phyloP scores from a whole-genome alignment of 129 eudicot species.

The Oenanthe sinensis region DNA sequence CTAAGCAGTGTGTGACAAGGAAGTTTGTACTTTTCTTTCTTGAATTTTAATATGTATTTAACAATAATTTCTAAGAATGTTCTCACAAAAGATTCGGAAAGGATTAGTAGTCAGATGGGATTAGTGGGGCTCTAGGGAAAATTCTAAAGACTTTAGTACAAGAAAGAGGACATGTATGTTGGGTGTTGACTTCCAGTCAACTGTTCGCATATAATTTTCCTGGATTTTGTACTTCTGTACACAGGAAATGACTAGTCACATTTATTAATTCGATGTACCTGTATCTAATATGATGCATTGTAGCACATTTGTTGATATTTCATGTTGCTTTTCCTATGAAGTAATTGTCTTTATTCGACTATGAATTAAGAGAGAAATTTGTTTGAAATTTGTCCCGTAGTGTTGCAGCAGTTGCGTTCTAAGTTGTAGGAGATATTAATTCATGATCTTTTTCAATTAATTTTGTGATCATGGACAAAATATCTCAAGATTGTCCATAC shows the following conservation, averaged over 20 bases:
- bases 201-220: not conserved
- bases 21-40: not conserved
- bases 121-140: not conserved
- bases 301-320: not conserved
- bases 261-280: not conserved
- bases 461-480: constrained; percentile 64
- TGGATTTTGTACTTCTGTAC: not conserved
- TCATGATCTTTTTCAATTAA: constrained; percentile 17
- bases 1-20: not conserved
- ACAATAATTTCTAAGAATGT: not conserved
- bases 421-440: constrained; percentile 13
- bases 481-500: constrained; percentile 74
- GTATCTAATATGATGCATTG: not conserved
- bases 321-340: not conserved
- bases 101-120: not conserved
- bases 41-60: not conserved
- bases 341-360: not conserved
- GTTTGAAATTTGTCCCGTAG: constrained; percentile 15
- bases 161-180: not conserved
- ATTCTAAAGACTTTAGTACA: not conserved
- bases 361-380: not conserved
- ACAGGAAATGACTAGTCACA: not conserved
- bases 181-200: not conserved
- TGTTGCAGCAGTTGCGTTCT: constrained; percentile 9
- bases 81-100: not conserved